These are phyloP conservation scores for Xerophyta viscosa DNA, from an alignment of 106 monocot species.

Conservation along the genomic window DNA sequence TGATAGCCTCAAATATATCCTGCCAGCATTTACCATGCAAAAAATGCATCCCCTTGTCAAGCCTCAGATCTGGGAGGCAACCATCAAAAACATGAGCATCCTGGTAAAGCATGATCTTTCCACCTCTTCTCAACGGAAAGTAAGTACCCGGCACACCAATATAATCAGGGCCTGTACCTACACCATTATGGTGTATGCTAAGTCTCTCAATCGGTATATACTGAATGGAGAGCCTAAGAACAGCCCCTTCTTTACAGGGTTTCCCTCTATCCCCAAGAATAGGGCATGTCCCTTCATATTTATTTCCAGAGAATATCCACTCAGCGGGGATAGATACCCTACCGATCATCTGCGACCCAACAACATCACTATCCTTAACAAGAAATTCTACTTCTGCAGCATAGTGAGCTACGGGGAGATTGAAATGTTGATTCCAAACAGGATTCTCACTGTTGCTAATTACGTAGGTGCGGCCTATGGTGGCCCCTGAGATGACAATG, in stretches of 20 bases:
- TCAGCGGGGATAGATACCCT: conserved; percentile 55
- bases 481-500: conserved; percentile 36
- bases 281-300: conserved; percentile 53
- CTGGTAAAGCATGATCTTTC: conserved; percentile 70
- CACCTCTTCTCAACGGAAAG: conserved; percentile 64
- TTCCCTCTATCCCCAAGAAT: conserved; percentile 67
- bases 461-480: conserved; percentile 73
- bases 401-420: conserved; percentile 73
- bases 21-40: conserved; percentile 82
- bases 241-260: conserved; percentile 54
- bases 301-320: conserved; percentile 41
- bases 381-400: conserved; percentile 51
- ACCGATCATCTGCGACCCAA: conserved; percentile 85
- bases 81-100: conserved; percentile 84
- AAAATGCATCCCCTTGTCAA: conserved; percentile 42
- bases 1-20: conserved; percentile 67
- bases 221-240: conserved; percentile 56
- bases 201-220: conserved; percentile 62
- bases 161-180: conserved; percentile 46
- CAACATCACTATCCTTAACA: conserved; percentile 77
- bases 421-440: conserved; percentile 83
- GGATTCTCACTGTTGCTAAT: conserved; percentile 85
- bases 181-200: conserved; percentile 53
- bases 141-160: conserved; percentile 69
- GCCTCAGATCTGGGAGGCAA: conserved; percentile 48